Evolutionary conservation across 495 filamentous ascomycete genomes (phyloP), one percentile per base, ranked within the genome.

Genomic region (Cercophora sp.): DNA sequence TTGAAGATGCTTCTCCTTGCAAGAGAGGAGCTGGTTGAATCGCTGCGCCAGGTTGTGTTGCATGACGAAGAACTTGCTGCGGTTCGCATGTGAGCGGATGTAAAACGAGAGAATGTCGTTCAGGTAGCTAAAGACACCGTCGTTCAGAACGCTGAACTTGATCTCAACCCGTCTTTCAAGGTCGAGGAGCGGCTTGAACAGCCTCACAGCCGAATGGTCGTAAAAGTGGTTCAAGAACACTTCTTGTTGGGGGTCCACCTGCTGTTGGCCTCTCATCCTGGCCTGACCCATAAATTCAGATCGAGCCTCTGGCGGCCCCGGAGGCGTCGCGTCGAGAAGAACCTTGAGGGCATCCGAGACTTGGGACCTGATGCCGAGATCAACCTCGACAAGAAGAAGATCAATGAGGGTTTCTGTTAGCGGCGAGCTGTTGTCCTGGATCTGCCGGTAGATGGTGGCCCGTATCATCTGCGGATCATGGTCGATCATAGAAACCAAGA

Each of bases 31-130:
- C 68, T 95, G 90, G 34, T 86, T 84, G 51, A 96, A 85, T 18
- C 91, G 82, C 55, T 82, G 80, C 13, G 87, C 84, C 36, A 97
- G 79, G 35, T 85, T 83, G 63, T 96, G 84, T 9, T 80, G 79
- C 19, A 96, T 74, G 19, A 98, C 85, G 63, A 96, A 94, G 63
- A 84, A 89, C 67, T 92, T 93, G 65, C 85, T 91, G 51, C 88
- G 82, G 63, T 86, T 86, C 24, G 85, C 77, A 64, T 97, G 92
- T 58, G 91, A 86, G 40, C 91, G 86, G 58, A 96, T 85, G 67
- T 95, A 96, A 68, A 95, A 97, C 62, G 88, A 94, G 22, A 98
- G 80, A 31, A 96, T 91, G 63, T 98, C 93, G 45, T 96, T 88
- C 42, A 98, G 77, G 67, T 96, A 91, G 11, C 84, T 82, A 70